Conservation (phyloP, 306 rosid species). For the Cajanus cajan region DNA sequence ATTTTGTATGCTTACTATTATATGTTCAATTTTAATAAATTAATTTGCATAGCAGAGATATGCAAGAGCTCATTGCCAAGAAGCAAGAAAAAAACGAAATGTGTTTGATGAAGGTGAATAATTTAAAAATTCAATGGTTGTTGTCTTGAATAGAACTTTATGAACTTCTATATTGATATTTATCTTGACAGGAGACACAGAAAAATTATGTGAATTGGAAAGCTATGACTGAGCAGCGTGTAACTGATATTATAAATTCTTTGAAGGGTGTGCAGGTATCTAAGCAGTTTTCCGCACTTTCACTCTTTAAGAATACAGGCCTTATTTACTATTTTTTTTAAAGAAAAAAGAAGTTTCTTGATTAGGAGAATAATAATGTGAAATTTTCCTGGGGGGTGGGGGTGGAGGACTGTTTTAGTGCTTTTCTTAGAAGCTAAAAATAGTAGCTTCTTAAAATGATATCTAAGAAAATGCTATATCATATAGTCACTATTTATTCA, state of each 20-base stretch:
- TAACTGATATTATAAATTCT: conserved; percentile 45
- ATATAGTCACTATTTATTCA: neutral
- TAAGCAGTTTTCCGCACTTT: neutral
- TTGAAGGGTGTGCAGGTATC: conserved; percentile 66
- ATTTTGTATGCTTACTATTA: neutral
- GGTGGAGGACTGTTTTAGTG: neutral
- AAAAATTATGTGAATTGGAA: conserved; percentile 44
- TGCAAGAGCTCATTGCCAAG: conserved; percentile 48
- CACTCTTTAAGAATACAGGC: neutral
- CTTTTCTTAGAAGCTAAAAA: neutral
- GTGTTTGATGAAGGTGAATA: conserved; percentile 45
- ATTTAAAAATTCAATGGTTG: neutral
- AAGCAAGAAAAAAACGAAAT: conserved; percentile 39
- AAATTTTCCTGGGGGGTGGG: neutral
- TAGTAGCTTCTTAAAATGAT: neutral
- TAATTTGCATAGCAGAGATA: conserved; percentile 49
- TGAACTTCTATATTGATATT: conserved; percentile 5
- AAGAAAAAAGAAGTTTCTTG: neutral
- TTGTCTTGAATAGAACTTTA: neutral
- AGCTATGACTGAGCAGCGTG: conserved; percentile 47
- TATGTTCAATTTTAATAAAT: neutral
- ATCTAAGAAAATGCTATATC: neutral
- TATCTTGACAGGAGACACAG: conserved; percentile 40
- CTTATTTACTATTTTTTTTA: neutral
- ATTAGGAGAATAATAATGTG: neutral